phyloP scores from a whole-genome alignment of 768 basidiomycete species.

The Grammothele lineata region DNA sequence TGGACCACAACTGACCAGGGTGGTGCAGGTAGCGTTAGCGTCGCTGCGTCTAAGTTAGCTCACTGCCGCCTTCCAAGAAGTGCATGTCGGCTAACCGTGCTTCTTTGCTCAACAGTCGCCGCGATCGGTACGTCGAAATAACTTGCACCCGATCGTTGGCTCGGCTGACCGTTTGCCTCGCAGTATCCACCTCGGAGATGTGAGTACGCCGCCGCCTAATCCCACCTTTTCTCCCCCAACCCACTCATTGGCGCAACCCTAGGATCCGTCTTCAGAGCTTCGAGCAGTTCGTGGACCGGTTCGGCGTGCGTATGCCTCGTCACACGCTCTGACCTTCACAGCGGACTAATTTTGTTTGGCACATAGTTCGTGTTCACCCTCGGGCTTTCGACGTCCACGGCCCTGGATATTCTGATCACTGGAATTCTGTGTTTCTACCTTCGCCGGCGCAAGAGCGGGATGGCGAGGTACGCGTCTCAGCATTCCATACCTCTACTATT shows the following conservation, averaged over 20 bases:
- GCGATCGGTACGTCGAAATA: slow-evolving; percentile 2
- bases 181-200: background rate
- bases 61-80: too few species aligned
- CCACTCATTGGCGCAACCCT: too few species aligned
- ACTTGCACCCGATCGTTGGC: too few species aligned
- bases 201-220: too few species aligned
- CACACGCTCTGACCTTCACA: too few species aligned
- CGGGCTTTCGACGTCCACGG: slow-evolving; percentile 21
- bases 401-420: slow-evolving; percentile 25
- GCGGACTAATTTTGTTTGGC: too few species aligned
- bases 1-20: background rate
- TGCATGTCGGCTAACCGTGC: too few species aligned
- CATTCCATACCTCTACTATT: slow-evolving; percentile 25
- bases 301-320: slow-evolving; percentile 12
- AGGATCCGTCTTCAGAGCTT: slow-evolving; percentile 18
- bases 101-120: too few species aligned
- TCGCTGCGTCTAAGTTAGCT: slow-evolving; percentile 14
- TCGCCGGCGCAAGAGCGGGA: slow-evolving; percentile 8
- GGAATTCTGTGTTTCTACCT: slow-evolving; percentile 21
- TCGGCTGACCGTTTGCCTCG: too few species aligned
- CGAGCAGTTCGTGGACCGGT: slow-evolving; percentile 11
- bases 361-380: slow-evolving; percentile 22
- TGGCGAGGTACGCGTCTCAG: too few species aligned
- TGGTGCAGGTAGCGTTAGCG: slow-evolving; percentile 8
- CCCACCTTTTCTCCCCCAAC: too few species aligned